A percentile compares a stretch with the other conserved stretches of the same genome.
Evolutionary conservation across 192 early-diverging fungal species (phyloP).

Genomic region (Chytriomyces hyalinus): DNA sequence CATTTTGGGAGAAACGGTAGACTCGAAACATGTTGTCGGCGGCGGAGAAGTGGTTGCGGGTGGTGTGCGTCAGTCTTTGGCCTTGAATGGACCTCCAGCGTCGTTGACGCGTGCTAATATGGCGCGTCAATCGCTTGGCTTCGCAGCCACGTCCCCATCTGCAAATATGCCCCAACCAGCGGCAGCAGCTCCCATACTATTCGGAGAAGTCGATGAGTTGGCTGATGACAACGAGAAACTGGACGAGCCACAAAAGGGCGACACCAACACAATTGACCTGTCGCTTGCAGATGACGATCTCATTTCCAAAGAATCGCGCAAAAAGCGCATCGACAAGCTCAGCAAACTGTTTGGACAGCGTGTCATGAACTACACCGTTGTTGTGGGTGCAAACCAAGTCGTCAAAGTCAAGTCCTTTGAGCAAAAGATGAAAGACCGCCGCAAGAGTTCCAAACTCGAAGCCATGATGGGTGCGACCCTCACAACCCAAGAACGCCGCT

Average conservation of each 20-base stretch:
- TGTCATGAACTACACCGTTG: conserved; percentile 37
- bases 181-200: background rate
- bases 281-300: background rate
- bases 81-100: background rate
- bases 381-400: conserved; percentile 10
- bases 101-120: background rate
- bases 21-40: conserved; percentile 40
- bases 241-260: background rate
- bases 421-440: conserved; percentile 17
- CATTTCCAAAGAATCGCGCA: conserved; percentile 37
- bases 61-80: background rate
- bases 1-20: conserved; percentile 65
- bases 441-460: conserved; percentile 20
- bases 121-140: background rate
- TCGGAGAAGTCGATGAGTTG: conserved; percentile 22
- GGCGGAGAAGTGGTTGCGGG: conserved; percentile 12
- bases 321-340: conserved; percentile 54
- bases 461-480: conserved; percentile 12
- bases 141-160: background rate
- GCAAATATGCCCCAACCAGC: background rate
- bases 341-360: conserved; percentile 51
- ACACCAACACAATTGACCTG: background rate
- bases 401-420: conserved; percentile 14
- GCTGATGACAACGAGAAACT: background rate
- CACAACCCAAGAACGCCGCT: background rate